Evolutionary conservation across 2,329 filamentous ascomycete genomes (phyloP).

Genomic region (Colletotrichum navitas): DNA sequence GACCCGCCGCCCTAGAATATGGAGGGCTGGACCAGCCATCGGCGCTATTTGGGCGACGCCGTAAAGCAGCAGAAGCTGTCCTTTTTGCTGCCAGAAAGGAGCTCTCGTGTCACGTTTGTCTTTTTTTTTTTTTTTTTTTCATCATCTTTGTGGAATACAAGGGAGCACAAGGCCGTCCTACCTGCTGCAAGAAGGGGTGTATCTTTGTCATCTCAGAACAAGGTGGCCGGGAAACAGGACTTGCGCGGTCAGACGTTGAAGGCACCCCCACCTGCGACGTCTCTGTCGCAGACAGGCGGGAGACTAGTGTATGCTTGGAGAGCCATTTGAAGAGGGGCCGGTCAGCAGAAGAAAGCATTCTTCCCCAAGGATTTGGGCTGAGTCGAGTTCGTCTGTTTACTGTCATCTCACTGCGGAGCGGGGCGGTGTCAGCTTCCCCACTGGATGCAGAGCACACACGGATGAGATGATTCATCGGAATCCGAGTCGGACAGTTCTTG

Average conservation of each 20-base stretch:
- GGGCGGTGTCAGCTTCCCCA: slow-evolving; percentile 19
- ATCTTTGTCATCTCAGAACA: neutral
- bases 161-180: neutral
- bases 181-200: neutral
- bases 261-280: slow-evolving; percentile 31
- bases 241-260: slow-evolving; percentile 31
- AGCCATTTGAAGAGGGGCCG: neutral
- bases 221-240: neutral
- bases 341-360: slow-evolving; percentile 13
- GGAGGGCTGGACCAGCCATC: slow-evolving; percentile 14
- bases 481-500: neutral
- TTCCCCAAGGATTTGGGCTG: neutral
- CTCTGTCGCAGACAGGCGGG: neutral
- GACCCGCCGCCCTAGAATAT: slow-evolving; percentile 32
- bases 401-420: slow-evolving; percentile 21
- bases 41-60: slow-evolving; percentile 1
- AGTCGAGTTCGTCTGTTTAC: neutral
- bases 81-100: neutral
- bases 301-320: neutral
- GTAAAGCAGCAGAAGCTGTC: slow-evolving; percentile 13
- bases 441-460: slow-evolving; percentile 10
- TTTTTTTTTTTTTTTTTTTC: no score
- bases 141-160: neutral
- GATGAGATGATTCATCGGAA: neutral
- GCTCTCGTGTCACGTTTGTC: neutral